Evolutionary conservation across 495 filamentous ascomycete genomes (phyloP).

Genomic region (Penicillium daleae): DNA sequence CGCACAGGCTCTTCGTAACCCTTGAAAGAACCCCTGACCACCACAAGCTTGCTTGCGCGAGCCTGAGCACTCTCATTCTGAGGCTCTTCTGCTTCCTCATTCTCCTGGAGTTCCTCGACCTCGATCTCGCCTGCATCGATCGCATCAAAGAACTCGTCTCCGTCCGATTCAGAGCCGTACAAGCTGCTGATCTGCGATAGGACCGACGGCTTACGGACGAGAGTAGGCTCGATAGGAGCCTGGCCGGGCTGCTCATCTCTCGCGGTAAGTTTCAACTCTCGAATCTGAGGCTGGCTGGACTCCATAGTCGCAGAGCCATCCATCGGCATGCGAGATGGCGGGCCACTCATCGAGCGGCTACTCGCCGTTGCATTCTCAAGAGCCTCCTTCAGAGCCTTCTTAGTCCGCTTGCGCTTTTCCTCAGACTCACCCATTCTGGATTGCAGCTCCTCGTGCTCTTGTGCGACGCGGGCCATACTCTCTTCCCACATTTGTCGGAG

Average conservation of each 20-base stretch:
- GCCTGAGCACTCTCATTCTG: constrained; percentile 50
- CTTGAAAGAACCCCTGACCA: constrained; percentile 76
- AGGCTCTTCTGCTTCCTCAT: constrained; percentile 49
- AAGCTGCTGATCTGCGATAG: constrained; percentile 50
- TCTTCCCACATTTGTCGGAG: constrained; percentile 97
- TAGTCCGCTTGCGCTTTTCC: constrained; percentile 84
- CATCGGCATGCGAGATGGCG: constrained; percentile 27
- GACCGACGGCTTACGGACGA: constrained; percentile 34
- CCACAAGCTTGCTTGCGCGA: constrained; percentile 51
- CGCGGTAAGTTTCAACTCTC: constrained; percentile 14
- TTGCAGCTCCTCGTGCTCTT: constrained; percentile 90
- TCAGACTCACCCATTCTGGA: constrained; percentile 87
- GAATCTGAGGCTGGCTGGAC: constrained; percentile 22
- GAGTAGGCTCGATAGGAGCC: constrained; percentile 14
- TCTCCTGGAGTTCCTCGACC: constrained; percentile 61
- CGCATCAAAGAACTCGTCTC: constrained; percentile 97
- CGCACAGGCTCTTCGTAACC: constrained; percentile 90
- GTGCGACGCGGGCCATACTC: constrained; percentile 91
- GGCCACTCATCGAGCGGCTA: constrained; percentile 46
- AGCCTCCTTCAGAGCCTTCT: constrained; percentile 85
- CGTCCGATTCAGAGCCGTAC: constrained; percentile 79
- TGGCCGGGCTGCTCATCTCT: constrained; percentile 15
- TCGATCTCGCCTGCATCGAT: constrained; percentile 91
- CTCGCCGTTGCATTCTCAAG: constrained; percentile 63
- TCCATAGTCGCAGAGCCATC: constrained; percentile 23